Percentiles rank a stretch among this genome's conserved stretches.
phyloP scores from a whole-genome alignment of 2,329 filamentous ascomycete genomes.

The Helicocarpus griseus region DNA sequence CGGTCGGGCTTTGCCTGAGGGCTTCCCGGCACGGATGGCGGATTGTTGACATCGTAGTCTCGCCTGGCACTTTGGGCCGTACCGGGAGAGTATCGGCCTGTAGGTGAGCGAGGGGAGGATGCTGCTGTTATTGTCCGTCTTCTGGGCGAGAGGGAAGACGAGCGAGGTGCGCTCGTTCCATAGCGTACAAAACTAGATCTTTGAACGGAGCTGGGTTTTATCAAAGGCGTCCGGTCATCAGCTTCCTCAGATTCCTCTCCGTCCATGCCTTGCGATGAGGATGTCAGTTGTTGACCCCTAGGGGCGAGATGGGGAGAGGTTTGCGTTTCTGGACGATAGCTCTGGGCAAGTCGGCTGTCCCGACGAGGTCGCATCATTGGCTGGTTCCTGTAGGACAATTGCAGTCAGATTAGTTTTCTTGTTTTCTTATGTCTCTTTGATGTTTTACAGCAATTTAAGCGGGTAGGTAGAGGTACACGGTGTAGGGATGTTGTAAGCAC shows the following conservation, averaged over 20 bases:
- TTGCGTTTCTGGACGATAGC: slow-evolving; percentile 25
- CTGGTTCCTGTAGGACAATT: slow-evolving; percentile 40
- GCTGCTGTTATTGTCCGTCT: neutral
- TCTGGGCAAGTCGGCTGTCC: slow-evolving; percentile 35
- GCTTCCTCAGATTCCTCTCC: slow-evolving; percentile 10
- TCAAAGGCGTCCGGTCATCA: slow-evolving; percentile 14
- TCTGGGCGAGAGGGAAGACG: neutral
- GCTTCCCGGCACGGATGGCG: slow-evolving; percentile 52
- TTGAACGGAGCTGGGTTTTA: slow-evolving; percentile 9
- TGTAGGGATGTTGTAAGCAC: neutral
- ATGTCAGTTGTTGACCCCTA: slow-evolving; percentile 1
- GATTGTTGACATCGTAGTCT: slow-evolving; percentile 56
- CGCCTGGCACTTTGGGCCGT: slow-evolving; percentile 12
- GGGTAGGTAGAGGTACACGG: neutral
- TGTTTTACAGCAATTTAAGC: neutral
- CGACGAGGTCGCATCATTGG: slow-evolving; percentile 56
- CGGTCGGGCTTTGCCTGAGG: slow-evolving; percentile 45
- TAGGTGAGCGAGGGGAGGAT: neutral
- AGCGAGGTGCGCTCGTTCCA: slow-evolving; percentile 5
- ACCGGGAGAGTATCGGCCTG: slow-evolving; percentile 1
- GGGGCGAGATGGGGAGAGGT: neutral
- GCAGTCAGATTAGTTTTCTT: neutral
- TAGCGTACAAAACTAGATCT: slow-evolving; percentile 11
- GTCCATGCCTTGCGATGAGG: neutral
- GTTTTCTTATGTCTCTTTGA: neutral